Evolutionary conservation across 441 rosid genomes (phyloP).

Genomic region (Theobroma grandiflorum): DNA sequence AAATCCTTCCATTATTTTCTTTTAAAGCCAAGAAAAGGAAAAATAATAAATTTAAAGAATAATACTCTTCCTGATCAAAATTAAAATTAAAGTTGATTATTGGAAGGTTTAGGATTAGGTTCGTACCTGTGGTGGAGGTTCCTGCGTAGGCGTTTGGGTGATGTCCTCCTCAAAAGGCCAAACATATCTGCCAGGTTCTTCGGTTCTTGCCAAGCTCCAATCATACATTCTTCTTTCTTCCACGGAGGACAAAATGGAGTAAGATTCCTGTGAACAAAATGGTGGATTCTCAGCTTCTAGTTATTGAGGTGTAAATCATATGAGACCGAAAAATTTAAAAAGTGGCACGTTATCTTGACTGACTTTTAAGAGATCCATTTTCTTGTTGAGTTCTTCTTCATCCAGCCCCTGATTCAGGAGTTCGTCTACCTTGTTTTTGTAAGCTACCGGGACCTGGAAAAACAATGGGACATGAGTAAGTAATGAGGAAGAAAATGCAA

Average conservation of each 20-base stretch:
- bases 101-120: not conserved
- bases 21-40: not conserved
- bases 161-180: slow-evolving; percentile 84
- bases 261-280: slow-evolving; percentile 55
- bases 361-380: slow-evolving; percentile 63
- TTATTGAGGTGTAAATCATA: not conserved
- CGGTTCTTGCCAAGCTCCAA: slow-evolving; percentile 86
- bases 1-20: not conserved
- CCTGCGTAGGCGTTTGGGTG: slow-evolving; percentile 42
- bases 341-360: not conserved
- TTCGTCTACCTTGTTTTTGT: slow-evolving; percentile 57
- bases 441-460: slow-evolving; percentile 61
- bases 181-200: slow-evolving; percentile 55
- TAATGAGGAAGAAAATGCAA: not conserved
- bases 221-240: slow-evolving; percentile 89
- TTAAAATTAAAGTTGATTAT: not conserved
- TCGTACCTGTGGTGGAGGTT: slow-evolving; percentile 66
- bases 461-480: not conserved
- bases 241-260: slow-evolving; percentile 62
- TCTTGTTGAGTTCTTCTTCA: slow-evolving; percentile 52
- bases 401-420: slow-evolving; percentile 58
- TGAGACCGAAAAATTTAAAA: not conserved
- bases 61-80: not conserved
- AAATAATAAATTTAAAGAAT: too few species aligned
- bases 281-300: not conserved